Percentiles rank a stretch among this genome's conserved stretches.
Conservation (phyloP, 176 grass and related monocot species). For the Eleusine indica region DNA sequence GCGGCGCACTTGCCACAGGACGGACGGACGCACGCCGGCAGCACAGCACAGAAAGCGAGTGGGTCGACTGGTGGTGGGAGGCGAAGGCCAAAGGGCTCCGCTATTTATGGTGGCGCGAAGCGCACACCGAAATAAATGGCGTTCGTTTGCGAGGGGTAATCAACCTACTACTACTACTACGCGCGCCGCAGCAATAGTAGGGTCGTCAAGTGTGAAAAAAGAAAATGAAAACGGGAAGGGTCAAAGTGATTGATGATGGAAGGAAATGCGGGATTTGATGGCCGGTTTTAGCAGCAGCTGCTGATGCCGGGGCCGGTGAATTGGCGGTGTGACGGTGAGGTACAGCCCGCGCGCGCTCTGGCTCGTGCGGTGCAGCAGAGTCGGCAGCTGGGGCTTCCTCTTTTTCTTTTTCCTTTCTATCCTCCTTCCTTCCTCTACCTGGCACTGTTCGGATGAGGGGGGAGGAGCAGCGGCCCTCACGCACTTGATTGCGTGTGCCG, state of each 20-base stretch:
- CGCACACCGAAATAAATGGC: conserved; percentile 44
- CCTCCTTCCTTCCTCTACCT: neutral
- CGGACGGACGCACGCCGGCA: no score
- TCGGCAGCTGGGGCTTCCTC: neutral
- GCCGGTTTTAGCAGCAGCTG: neutral
- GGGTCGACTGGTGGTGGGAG: neutral
- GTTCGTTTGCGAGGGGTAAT: neutral
- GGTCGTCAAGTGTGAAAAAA: no score
- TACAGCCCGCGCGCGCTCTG: neutral
- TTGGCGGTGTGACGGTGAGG: neutral
- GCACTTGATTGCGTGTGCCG: conserved; percentile 22
- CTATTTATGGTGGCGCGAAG: conserved; percentile 52
- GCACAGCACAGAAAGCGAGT: neutral
- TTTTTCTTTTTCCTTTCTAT: neutral
- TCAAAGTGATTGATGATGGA: neutral
- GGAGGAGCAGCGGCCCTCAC: neutral
- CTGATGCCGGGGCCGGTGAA: neutral
- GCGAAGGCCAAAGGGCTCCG: neutral
- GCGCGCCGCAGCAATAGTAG: neutral
- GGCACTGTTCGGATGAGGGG: neutral
- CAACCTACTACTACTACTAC: neutral
- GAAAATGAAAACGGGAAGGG: neutral
- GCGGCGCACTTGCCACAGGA: neutral
- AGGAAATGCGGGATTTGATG: neutral
- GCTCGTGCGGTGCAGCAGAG: neutral